phyloP scores from a whole-genome alignment of 805 yeast species.

The Wickerhamiella sorbophila region DNA sequence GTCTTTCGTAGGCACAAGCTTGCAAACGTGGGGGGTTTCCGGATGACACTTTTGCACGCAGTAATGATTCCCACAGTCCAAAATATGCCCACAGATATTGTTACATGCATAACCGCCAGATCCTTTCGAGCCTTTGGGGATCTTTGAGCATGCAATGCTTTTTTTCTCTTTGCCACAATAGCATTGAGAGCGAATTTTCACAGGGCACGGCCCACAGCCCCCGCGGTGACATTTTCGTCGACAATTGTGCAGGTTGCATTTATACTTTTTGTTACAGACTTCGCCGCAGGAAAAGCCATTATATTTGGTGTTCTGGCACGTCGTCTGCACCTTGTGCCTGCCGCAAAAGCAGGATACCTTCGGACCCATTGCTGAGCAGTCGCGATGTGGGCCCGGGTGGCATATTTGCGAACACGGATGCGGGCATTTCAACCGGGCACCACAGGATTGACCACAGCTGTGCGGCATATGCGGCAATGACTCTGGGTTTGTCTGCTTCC shows the following conservation, averaged over 20 bases:
- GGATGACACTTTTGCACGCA: slow-evolving; percentile 10
- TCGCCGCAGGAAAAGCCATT: slow-evolving; percentile 13
- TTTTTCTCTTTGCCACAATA: slow-evolving; percentile 9
- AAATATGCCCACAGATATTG: slow-evolving; percentile 2
- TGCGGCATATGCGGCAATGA: slow-evolving; percentile 11
- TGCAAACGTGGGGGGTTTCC: slow-evolving; percentile 4
- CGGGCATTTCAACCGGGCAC: slow-evolving; percentile 15
- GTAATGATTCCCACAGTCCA: slow-evolving; percentile 11
- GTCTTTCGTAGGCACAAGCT: slow-evolving; percentile 5
- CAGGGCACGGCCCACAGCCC: slow-evolving; percentile 12
- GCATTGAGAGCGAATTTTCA: slow-evolving; percentile 27
- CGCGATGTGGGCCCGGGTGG: slow-evolving; percentile 18
- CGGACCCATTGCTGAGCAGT: slow-evolving; percentile 17
- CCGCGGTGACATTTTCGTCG: slow-evolving; percentile 12
- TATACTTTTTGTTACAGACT: slow-evolving; percentile 6
- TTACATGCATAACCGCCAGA: slow-evolving; percentile 9
- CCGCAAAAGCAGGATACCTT: slow-evolving; percentile 15
- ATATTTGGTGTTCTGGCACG: slow-evolving; percentile 11
- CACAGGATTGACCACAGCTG: slow-evolving; percentile 20
- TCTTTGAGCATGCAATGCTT: slow-evolving; percentile 1
- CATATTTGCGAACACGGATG: slow-evolving; percentile 19
- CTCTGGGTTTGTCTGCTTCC: slow-evolving; percentile 11
- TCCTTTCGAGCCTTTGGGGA: background rate
- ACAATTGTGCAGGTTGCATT: slow-evolving; percentile 14
- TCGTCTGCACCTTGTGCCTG: slow-evolving; percentile 3